Evolutionary conservation across 2,329 filamentous ascomycete species (phyloP).

Genomic region (Pezicula carpinea): DNA sequence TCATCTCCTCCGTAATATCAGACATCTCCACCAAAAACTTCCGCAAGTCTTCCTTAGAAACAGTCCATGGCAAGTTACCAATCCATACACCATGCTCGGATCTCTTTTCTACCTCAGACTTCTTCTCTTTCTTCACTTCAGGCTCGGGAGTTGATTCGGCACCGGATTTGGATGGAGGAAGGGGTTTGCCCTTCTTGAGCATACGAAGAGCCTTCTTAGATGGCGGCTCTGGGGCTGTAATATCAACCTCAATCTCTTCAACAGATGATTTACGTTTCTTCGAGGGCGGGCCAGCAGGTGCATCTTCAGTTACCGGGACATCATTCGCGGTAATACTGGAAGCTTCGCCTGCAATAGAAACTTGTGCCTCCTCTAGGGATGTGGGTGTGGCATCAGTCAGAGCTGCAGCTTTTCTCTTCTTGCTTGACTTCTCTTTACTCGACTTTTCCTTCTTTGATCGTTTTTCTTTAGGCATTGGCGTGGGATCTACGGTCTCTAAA

Average conservation of each 20-base stretch:
- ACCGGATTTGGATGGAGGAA: slow-evolving; percentile 39
- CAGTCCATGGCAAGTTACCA: slow-evolving; percentile 84
- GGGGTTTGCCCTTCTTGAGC: slow-evolving; percentile 75
- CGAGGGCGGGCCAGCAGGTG: slow-evolving; percentile 14
- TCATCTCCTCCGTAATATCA: slow-evolving; percentile 62
- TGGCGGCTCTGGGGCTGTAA: slow-evolving; percentile 83
- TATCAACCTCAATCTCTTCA: slow-evolving; percentile 82
- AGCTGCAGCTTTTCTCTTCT: slow-evolving; percentile 22
- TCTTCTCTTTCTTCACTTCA: slow-evolving; percentile 35
- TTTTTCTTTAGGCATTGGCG: slow-evolving; percentile 1
- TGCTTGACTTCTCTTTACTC: slow-evolving; percentile 8
- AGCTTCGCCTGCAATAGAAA: slow-evolving; percentile 1
- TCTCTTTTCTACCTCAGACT: slow-evolving; percentile 46
- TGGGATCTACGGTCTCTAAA: neutral
- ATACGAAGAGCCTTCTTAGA: slow-evolving; percentile 91
- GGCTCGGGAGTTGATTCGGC: slow-evolving; percentile 34
- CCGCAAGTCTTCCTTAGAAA: slow-evolving; percentile 69
- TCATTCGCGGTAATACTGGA: neutral
- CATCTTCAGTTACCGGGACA: neutral
- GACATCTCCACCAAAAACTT: slow-evolving; percentile 74
- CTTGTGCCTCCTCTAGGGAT: slow-evolving; percentile 3
- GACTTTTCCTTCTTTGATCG: slow-evolving; percentile 11
- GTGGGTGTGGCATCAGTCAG: slow-evolving; percentile 9
- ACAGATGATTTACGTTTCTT: slow-evolving; percentile 63
- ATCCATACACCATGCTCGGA: slow-evolving; percentile 91